Percentiles rank a stretch among this genome's conserved stretches.
phyloP scores from a whole-genome alignment of 78 protist genomes.

The Emiliania huxleyi region DNA sequence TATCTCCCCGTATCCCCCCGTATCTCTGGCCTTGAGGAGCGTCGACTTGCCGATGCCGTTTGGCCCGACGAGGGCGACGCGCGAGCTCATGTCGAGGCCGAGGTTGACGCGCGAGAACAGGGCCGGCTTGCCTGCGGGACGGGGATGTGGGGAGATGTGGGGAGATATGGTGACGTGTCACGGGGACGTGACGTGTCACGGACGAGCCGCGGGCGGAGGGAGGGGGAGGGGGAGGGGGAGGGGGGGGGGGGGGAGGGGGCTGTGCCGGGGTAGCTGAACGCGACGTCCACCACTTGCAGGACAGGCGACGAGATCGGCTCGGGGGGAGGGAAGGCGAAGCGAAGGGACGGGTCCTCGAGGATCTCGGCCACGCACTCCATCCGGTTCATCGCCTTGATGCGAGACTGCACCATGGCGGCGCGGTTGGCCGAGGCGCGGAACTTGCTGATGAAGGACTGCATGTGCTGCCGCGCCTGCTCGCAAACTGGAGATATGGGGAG shows the following conservation, averaged over 20 bases:
- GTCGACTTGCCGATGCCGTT: conserved; percentile 94
- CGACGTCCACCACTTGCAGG: conserved; percentile 63
- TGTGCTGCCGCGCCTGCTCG: conserved; percentile 63
- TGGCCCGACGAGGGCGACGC: conserved; percentile 93
- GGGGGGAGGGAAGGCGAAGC: conserved; percentile 77
- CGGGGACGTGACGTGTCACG: no score
- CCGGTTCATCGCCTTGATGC: conserved; percentile 61
- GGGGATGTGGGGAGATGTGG: no score
- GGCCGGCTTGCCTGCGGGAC: no score
- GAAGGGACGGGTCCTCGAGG: conserved; percentile 56
- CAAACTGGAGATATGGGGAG: no score
- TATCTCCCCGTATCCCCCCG: no score
- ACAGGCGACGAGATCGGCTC: conserved; percentile 82
- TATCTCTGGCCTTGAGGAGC: conserved; percentile 85
- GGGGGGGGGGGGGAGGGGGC: no score
- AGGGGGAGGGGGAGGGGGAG: no score
- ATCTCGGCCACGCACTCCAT: conserved; percentile 49
- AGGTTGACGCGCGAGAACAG: conserved; percentile 76
- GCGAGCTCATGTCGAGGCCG: conserved; percentile 74
- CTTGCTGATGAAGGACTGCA: conserved; percentile 66
- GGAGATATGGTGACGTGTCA: no score
- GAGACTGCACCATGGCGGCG: conserved; percentile 81
- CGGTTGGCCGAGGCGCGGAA: conserved; percentile 84
- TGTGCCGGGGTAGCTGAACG: conserved; percentile 87
- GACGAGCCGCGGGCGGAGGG: no score